Evolutionary conservation across 495 filamentous ascomycete species (phyloP).

Genomic region (Penicillium daleae): DNA sequence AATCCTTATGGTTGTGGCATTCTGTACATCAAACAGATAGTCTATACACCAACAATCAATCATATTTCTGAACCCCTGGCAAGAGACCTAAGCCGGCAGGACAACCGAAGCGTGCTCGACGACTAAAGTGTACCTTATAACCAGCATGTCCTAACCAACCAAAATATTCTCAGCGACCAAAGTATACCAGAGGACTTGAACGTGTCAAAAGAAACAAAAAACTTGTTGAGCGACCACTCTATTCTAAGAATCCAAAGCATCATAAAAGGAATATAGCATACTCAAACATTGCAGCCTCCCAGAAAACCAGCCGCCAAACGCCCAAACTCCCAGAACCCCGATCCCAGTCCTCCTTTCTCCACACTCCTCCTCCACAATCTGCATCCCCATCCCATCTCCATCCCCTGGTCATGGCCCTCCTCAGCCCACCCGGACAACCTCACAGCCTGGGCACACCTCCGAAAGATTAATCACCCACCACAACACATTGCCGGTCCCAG

Average conservation of each 20-base stretch:
- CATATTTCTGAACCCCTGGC: neutral
- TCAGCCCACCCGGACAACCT: neutral
- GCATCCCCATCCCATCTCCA: too few relatives aligned
- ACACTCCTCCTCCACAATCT: too few relatives aligned
- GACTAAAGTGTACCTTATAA: neutral
- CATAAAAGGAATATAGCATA: too few relatives aligned
- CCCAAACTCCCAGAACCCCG: too few relatives aligned
- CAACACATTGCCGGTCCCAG: constrained; percentile 62
- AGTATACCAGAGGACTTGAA: neutral
- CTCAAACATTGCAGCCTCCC: too few relatives aligned
- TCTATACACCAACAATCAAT: neutral
- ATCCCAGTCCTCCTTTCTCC: too few relatives aligned
- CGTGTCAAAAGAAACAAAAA: neutral
- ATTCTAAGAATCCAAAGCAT: too few relatives aligned
- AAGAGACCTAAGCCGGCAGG: neutral
- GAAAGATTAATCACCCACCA: constrained; percentile 18
- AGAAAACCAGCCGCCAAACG: too few relatives aligned
- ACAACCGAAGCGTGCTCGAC: neutral
- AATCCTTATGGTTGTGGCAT: neutral
- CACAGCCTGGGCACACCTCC: constrained; percentile 5
- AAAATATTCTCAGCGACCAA: neutral
- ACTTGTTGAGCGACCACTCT: too few relatives aligned
- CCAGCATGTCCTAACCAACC: neutral
- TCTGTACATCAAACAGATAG: neutral
- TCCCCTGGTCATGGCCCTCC: too few relatives aligned